Conservation (phyloP, 495 filamentous ascomycete species). For the Penicillium cosmopolitanum region DNA sequence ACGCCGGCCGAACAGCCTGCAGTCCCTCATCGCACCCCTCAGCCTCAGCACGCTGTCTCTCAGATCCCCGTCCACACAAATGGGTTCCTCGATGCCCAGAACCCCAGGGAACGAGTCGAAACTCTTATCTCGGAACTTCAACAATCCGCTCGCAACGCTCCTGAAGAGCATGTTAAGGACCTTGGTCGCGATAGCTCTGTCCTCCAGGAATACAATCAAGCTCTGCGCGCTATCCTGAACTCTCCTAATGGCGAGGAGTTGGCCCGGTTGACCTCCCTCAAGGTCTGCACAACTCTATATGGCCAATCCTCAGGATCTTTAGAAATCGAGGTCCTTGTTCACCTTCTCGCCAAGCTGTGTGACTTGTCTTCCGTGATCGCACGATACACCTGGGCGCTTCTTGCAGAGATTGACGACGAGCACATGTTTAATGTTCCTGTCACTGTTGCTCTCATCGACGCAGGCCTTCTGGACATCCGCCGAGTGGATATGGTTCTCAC, state of each 20-base stretch:
- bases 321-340: slow-evolving; percentile 80
- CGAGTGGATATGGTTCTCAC: slow-evolving; percentile 78
- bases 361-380: slow-evolving; percentile 73
- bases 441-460: slow-evolving; percentile 74
- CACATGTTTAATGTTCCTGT: slow-evolving; percentile 78
- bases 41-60: slow-evolving; percentile 57
- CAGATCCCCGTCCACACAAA: slow-evolving; percentile 56
- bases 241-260: slow-evolving; percentile 65
- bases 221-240: slow-evolving; percentile 51
- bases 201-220: slow-evolving; percentile 65
- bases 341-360: slow-evolving; percentile 79
- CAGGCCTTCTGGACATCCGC: slow-evolving; percentile 73
- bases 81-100: slow-evolving; percentile 66
- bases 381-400: slow-evolving; percentile 66
- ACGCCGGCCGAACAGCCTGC: slow-evolving; percentile 82
- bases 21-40: slow-evolving; percentile 70
- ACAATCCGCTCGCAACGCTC: slow-evolving; percentile 61
- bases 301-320: slow-evolving; percentile 60
- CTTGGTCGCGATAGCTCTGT: slow-evolving; percentile 65
- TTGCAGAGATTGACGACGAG: slow-evolving; percentile 71
- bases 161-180: slow-evolving; percentile 72
- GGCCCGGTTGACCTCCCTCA: slow-evolving; percentile 66
- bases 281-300: slow-evolving; percentile 73
- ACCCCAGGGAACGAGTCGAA: slow-evolving; percentile 64
- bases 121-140: slow-evolving; percentile 72